A percentile compares a stretch with the other conserved stretches of the same genome.
phyloP scores from a whole-genome alignment of 768 basidiomycete genomes.

The Leccinellum albellum region DNA sequence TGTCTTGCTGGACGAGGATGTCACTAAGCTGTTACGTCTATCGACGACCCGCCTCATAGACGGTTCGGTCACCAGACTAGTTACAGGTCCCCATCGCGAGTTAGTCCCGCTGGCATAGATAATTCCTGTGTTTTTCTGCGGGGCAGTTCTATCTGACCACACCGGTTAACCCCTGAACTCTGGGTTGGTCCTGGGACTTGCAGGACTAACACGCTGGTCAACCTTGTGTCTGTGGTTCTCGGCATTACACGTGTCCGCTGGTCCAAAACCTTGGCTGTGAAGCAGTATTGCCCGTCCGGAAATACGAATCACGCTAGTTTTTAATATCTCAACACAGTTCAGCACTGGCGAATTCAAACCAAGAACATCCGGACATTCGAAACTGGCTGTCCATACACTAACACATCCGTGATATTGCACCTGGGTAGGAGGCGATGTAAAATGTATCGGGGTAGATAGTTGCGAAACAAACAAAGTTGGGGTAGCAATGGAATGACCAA shows the following conservation, averaged over 20 bases:
- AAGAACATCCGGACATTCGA: constrained; percentile 5
- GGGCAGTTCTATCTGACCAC: neutral
- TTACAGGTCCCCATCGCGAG: neutral
- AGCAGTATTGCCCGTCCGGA: neutral
- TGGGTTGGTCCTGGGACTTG: neutral
- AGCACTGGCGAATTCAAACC: neutral
- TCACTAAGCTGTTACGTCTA: neutral
- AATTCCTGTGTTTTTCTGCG: neutral
- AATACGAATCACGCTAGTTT: neutral
- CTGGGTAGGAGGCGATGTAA: constrained; percentile 7
- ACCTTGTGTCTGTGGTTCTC: neutral
- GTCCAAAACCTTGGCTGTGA: neutral
- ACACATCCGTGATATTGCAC: constrained; percentile 13
- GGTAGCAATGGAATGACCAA: constrained; percentile 8
- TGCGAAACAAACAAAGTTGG: constrained; percentile 15
- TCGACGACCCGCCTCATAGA: neutral
- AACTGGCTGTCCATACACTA: constrained; percentile 19
- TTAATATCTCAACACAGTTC: neutral
- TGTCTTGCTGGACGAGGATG: neutral
- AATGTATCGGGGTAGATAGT: constrained; percentile 20
- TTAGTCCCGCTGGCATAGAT: neutral
- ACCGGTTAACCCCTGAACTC: neutral
- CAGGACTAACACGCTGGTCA: neutral
- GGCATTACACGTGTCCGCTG: neutral
- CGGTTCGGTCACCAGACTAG: neutral